Evolutionary conservation across 2,329 filamentous ascomycete species (phyloP), one percentile per base, ranked within the genome.

Genomic region (Apiospora pterosperma): DNA sequence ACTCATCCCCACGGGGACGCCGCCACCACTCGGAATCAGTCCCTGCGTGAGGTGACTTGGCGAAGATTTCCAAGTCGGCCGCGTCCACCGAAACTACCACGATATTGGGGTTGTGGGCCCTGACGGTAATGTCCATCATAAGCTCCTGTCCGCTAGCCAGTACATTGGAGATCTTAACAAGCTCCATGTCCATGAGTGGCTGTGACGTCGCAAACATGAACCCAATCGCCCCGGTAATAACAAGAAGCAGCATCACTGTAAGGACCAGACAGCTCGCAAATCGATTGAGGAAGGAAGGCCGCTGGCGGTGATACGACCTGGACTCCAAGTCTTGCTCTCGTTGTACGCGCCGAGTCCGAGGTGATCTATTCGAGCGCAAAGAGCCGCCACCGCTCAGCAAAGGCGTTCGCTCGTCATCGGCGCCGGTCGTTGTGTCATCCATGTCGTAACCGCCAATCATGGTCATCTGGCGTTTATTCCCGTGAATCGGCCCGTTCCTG

Each of bases 151-250:
- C 92, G 71, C 92, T 97, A 2, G 94, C 94, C 60, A 98, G 85
- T 28, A 99, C 93, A 69, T 97, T 96, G 71, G 91, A 88, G 69
- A 99, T 93, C 68, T 90, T 89, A 63, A 90, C 82, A 55, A 98
- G 87, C 68, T 90, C 84, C 65, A 98, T 91, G 68, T 92, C 88
- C 31, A 88, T 86, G 59, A 99, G 85, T 7, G 94, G 92, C 73
- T 97, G 93, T 36, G 94, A 97, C 23, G 94, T 95, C 58, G 93
- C 92, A 77, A 97, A 91, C 78, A 97, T 89, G 76, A 98, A 96
- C 25, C 91, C 92, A 41, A 96, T 90, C 11, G 92, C 91, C 48
- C 92, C 92, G n/a, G 93, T 90, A 59, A 96, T 86, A 48, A 97
- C 87, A 19, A 97, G 81, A 41, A 96, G 78, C 25, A 97, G 80